phyloP scores from a whole-genome alignment of 1,139 yeast species.

The Zygoascus meyerae region DNA sequence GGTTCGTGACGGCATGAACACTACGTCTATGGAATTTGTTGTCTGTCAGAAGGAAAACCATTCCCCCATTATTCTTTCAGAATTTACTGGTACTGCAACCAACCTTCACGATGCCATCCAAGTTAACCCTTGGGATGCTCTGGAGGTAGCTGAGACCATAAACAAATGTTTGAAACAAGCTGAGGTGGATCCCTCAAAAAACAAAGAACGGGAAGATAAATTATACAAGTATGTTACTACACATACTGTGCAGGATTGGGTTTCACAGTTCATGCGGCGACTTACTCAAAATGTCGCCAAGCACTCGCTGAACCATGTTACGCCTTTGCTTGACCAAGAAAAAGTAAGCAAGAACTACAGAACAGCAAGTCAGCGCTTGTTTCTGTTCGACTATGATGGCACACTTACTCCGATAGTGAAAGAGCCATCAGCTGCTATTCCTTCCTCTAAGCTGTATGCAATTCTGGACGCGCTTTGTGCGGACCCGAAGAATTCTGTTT shows the following conservation, averaged over 20 bases:
- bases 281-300: conserved; percentile 47
- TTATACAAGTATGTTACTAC: conserved; percentile 60
- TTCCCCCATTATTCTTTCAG: conserved; percentile 79
- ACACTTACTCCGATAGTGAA: conserved; percentile 92
- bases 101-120: conserved; percentile 72
- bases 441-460: conserved; percentile 63
- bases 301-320: conserved; percentile 47
- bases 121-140: conserved; percentile 96
- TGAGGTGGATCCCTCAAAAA: conserved; percentile 18
- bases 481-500: conserved; percentile 80
- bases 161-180: conserved; percentile 54
- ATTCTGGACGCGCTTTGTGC: conserved; percentile 55
- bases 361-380: conserved; percentile 61
- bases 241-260: conserved; percentile 80
- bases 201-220: conserved; percentile 37
- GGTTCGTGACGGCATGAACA: conserved; percentile 94
- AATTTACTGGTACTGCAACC: conserved; percentile 88
- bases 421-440: conserved; percentile 98
- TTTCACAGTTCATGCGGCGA: conserved; percentile 52
- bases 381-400: conserved; percentile 94
- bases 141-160: conserved; percentile 83
- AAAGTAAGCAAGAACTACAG: conserved; percentile 52
- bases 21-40: conserved; percentile 88
- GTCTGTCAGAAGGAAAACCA: conserved; percentile 71
- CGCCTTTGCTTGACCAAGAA: conserved; percentile 76